Percentiles rank a stretch among this genome's conserved stretches.
Evolutionary conservation across 2,329 filamentous ascomycete species (phyloP).

Genomic region (Fusarium pilosicola): DNA sequence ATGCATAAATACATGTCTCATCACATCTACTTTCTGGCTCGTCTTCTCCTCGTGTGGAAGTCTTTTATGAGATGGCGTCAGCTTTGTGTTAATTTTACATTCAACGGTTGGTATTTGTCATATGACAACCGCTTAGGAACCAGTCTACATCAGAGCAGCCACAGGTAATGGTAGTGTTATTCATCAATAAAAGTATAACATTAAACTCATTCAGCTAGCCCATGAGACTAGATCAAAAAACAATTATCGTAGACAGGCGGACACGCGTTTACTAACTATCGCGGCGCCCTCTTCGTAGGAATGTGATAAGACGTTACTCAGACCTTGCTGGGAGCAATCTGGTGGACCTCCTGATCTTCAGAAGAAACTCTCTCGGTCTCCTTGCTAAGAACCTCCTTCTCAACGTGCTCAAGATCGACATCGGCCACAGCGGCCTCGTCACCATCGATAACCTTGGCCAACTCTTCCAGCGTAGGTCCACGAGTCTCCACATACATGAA

Average conservation of each 20-base stretch:
- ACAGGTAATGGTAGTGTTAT: not conserved
- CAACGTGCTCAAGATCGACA: slow-evolving; percentile 63
- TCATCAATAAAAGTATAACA: not conserved
- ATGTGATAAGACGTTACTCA: not conserved
- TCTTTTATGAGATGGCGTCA: not conserved
- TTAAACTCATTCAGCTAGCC: slow-evolving; percentile 3
- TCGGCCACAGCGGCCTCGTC: slow-evolving; percentile 64
- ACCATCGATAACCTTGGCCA: slow-evolving; percentile 75
- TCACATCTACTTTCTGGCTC: not conserved
- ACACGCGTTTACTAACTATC: not conserved
- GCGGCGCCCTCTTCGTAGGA: too few relatives aligned
- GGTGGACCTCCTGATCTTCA: slow-evolving; percentile 4
- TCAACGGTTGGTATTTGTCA: not conserved
- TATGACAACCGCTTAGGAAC: fast-evolving
- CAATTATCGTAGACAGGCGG: not conserved
- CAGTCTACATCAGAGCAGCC: fast-evolving
- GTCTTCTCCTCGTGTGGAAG: not conserved
- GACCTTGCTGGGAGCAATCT: slow-evolving; percentile 5
- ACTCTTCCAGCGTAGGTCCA: slow-evolving; percentile 71
- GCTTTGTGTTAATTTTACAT: fast-evolving
- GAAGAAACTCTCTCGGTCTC: slow-evolving; percentile 4
- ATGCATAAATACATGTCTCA: not conserved
- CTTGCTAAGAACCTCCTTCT: slow-evolving; percentile 55
- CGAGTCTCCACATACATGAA: slow-evolving; percentile 77
- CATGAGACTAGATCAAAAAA: not conserved